Conservation (phyloP, 176 grass and related monocot species). For the Oryza australiensis region DNA sequence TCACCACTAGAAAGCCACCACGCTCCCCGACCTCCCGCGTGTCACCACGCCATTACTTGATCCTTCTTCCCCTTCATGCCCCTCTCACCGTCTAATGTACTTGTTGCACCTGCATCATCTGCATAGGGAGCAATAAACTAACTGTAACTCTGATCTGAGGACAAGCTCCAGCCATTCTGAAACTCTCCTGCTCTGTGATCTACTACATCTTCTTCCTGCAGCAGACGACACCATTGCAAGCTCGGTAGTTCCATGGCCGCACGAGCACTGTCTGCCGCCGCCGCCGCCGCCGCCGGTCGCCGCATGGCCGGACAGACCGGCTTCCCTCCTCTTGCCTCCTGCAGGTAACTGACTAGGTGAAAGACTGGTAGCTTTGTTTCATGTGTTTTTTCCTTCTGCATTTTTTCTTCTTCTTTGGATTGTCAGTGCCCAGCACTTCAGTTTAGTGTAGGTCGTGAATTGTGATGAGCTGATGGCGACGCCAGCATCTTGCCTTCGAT, state of each 20-base stretch:
- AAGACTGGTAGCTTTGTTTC: neutral
- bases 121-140: neutral
- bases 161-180: neutral
- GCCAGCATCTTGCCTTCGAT: neutral
- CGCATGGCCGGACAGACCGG: neutral
- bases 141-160: neutral
- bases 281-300: neutral
- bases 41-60: neutral
- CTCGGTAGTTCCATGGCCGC: constrained; percentile 21
- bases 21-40: neutral
- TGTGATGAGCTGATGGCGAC: neutral
- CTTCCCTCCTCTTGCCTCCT: constrained; percentile 3
- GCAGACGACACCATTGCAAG: too few species aligned
- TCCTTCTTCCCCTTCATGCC: too few species aligned
- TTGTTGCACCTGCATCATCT: neutral
- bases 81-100: neutral
- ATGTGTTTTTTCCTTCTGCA: too few species aligned
- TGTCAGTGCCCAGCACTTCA: too few species aligned
- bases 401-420: too few species aligned
- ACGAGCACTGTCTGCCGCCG: neutral
- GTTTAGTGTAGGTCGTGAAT: too few species aligned
- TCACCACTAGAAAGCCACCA: too few species aligned
- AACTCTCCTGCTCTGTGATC: neutral
- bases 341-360: neutral
- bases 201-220: too few species aligned